Percentiles rank a stretch among this genome's conserved stretches.
phyloP scores from a whole-genome alignment of 768 basidiomycete species.

The Boletus subparvulus region DNA sequence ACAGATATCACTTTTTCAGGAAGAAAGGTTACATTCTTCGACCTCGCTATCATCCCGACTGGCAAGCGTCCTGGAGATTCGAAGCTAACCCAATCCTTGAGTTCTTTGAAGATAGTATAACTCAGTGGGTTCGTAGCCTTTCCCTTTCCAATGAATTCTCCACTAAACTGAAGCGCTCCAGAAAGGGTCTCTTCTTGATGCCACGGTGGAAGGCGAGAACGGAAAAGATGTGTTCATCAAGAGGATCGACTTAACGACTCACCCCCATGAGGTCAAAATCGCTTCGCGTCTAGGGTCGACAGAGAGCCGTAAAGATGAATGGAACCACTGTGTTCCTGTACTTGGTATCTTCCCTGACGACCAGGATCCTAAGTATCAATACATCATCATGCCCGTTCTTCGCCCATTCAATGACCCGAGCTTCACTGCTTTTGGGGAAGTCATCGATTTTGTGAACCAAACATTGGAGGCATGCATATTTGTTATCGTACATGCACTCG shows the following conservation, averaged over 20 bases:
- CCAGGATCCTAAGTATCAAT: conserved; percentile 8
- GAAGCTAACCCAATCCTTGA: not conserved
- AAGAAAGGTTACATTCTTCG: conserved; percentile 26
- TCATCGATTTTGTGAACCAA: conserved; percentile 27
- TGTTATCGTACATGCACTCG: fast-evolving
- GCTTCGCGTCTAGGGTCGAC: not conserved
- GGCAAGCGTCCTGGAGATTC: conserved; percentile 30
- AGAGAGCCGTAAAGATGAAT: not conserved
- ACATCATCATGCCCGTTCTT: conserved; percentile 32
- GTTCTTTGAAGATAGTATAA: not conserved
- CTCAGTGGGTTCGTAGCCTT: not conserved
- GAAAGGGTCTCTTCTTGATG: conserved; percentile 7
- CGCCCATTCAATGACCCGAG: conserved; percentile 22
- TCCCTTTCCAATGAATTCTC: not conserved
- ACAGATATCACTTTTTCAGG: conserved; percentile 16
- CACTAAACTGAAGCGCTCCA: not conserved
- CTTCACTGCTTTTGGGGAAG: conserved; percentile 28
- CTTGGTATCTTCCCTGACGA: conserved; percentile 13
- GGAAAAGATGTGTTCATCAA: conserved; percentile 14
- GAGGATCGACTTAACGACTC: not conserved
- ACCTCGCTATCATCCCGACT: conserved; percentile 26
- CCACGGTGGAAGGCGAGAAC: not conserved
- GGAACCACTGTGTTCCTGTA: conserved; percentile 28
- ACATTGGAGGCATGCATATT: conserved; percentile 20
- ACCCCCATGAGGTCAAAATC: conserved; percentile 5